A percentile compares a stretch with the other conserved stretches of the same genome.
Evolutionary conservation across 441 rosid species (phyloP).

Genomic region (Corymbia citriodora): DNA sequence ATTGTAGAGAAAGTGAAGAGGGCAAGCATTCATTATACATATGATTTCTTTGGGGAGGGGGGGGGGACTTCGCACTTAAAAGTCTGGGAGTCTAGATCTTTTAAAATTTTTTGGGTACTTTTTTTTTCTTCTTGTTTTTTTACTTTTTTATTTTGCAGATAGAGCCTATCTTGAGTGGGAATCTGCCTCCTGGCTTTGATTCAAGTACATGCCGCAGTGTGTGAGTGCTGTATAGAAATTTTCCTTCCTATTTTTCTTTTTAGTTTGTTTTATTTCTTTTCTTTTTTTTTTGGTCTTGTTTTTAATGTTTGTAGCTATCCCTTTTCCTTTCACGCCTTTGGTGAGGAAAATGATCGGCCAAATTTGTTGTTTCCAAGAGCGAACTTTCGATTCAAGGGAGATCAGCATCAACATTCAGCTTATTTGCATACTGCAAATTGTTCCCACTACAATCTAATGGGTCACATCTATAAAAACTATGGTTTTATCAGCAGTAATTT

Average conservation of each 20-base stretch:
- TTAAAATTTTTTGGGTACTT: neutral
- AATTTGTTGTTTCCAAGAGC: neutral
- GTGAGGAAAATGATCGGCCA: neutral
- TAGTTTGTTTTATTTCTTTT: neutral
- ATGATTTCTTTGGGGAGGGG: neutral
- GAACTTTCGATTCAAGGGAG: neutral
- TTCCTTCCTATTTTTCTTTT: neutral
- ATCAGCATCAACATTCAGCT: neutral
- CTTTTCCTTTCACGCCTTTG: neutral
- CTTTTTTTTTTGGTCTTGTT: neutral
- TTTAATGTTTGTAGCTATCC: neutral
- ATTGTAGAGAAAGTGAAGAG: neutral
- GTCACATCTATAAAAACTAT: neutral
- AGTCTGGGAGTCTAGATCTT: neutral
- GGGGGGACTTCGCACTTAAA: neutral
- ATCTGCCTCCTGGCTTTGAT: constrained; percentile 6
- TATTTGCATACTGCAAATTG: neutral
- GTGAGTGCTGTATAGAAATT: constrained; percentile 3
- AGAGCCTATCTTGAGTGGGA: constrained; percentile 8
- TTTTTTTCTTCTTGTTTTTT: neutral
- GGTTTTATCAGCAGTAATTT: neutral
- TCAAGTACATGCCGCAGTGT: constrained; percentile 7
- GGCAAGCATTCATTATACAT: neutral
- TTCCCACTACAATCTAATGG: neutral
- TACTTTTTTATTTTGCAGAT: constrained; percentile 1